A percentile compares a stretch with the other conserved stretches of the same genome.
These are phyloP conservation scores for Citrus unshiu DNA, from an alignment of 345 rosid species.

Conservation along the genomic window DNA sequence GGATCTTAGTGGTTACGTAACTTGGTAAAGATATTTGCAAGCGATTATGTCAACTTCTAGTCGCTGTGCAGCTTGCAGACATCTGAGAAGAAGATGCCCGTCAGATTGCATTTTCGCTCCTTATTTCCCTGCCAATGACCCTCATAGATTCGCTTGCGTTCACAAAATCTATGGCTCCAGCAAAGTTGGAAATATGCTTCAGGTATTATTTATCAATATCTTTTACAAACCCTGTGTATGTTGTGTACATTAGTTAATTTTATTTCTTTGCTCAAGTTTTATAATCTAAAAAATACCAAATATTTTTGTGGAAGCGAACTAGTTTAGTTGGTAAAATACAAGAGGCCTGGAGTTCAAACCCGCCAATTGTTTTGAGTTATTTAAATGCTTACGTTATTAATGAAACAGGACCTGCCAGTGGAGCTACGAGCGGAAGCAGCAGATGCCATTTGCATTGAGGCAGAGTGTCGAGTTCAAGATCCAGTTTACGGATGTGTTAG, in stretches of 20 bases:
- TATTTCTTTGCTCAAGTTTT: too few relatives aligned
- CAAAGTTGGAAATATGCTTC: slow-evolving; percentile 65
- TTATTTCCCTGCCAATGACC: slow-evolving; percentile 52
- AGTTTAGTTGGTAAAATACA: too few relatives aligned
- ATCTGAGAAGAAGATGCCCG: slow-evolving; percentile 66
- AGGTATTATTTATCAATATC: slow-evolving; percentile 25
- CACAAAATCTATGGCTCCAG: slow-evolving; percentile 79
- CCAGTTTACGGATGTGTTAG: slow-evolving; percentile 68
- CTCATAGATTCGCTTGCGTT: slow-evolving; percentile 50
- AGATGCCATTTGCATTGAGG: slow-evolving; percentile 52
- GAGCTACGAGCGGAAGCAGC: slow-evolving; percentile 43
- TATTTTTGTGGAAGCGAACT: too few relatives aligned
- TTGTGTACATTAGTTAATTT: too few relatives aligned
- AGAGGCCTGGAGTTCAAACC: too few relatives aligned
- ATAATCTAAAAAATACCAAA: too few relatives aligned
- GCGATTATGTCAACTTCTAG: slow-evolving; percentile 3
- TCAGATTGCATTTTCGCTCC: slow-evolving; percentile 66
- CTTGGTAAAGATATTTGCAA: neutral
- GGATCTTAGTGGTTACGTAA: neutral
- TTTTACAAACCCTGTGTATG: neutral
- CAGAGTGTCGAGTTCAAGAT: slow-evolving; percentile 48
- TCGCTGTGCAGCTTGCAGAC: slow-evolving; percentile 68
- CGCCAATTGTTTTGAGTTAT: too few relatives aligned
- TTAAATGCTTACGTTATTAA: too few relatives aligned
- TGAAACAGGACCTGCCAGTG: slow-evolving; percentile 43